phyloP scores from a whole-genome alignment of 2,329 filamentous ascomycete species.

The Colletotrichum neosansevieriae region DNA sequence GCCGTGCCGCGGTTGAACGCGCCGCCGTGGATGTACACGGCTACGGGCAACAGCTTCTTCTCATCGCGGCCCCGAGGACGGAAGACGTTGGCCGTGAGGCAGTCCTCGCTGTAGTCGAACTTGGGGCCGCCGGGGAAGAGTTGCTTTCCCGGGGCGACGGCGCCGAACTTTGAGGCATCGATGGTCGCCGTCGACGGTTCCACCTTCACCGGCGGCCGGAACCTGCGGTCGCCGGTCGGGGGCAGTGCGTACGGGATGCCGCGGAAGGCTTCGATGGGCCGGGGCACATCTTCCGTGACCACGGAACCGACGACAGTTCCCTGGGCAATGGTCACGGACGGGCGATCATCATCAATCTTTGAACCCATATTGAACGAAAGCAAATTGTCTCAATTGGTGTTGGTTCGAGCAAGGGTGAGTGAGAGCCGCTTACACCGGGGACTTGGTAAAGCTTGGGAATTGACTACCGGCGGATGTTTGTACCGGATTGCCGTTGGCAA shows the following conservation, averaged over 20 bases:
- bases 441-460: neutral
- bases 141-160: slow-evolving; percentile 52
- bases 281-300: slow-evolving; percentile 51
- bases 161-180: slow-evolving; percentile 52
- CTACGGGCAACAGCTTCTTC: slow-evolving; percentile 53
- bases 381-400: neutral
- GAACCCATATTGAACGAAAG: slow-evolving; percentile 26
- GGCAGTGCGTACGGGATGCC: slow-evolving; percentile 64
- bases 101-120: slow-evolving; percentile 58
- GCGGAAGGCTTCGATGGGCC: slow-evolving; percentile 61
- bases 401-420: slow-evolving; percentile 4
- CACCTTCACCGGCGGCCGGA: slow-evolving; percentile 56
- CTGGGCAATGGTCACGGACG: slow-evolving; percentile 48
- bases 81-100: slow-evolving; percentile 66
- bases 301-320: slow-evolving; percentile 56
- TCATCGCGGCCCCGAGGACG: slow-evolving; percentile 47
- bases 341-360: slow-evolving; percentile 24
- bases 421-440: neutral
- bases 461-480: slow-evolving; percentile 7
- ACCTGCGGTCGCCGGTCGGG: slow-evolving; percentile 51
- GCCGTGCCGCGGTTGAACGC: slow-evolving; percentile 69
- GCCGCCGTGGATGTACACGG: slow-evolving; percentile 74
- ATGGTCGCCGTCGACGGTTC: slow-evolving; percentile 43
- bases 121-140: slow-evolving; percentile 44
- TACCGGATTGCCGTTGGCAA: slow-evolving; percentile 17